These are phyloP conservation scores for Balakata baccata DNA, from an alignment of 345 rosid species.

Conservation along the genomic window DNA sequence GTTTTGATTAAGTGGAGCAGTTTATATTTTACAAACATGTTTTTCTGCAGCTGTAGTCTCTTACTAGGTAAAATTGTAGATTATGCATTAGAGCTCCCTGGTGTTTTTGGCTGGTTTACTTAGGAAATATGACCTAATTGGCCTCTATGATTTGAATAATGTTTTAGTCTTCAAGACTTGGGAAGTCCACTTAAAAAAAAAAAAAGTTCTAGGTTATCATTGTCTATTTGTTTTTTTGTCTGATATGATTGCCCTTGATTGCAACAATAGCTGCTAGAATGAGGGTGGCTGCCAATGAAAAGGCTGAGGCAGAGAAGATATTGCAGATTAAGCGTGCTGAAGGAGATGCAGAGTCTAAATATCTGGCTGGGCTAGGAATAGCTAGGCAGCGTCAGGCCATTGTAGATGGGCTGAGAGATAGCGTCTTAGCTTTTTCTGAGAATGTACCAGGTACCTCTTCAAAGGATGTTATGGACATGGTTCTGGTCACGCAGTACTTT, in stretches of 20 bases:
- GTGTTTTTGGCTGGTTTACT: neutral
- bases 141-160: neutral
- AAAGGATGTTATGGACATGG: conserved; percentile 29
- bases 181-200: neutral
- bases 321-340: conserved; percentile 26
- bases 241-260: neutral
- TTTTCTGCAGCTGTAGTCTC: neutral
- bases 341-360: conserved; percentile 24
- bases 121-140: neutral
- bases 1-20: neutral
- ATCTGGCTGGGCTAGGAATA: conserved; percentile 24
- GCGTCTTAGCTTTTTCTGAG: conserved; percentile 24
- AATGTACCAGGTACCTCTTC: conserved; percentile 21
- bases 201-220: neutral
- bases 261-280: conserved; percentile 22
- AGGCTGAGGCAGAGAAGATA: conserved; percentile 27
- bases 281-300: conserved; percentile 25
- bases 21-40: neutral
- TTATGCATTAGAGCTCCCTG: neutral
- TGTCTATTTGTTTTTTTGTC: neutral
- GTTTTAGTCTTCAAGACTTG: neutral
- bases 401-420: conserved; percentile 27
- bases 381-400: conserved; percentile 29
- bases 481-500: conserved; percentile 24
- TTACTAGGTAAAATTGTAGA: neutral